These are phyloP conservation scores for Gastrolobium bilobum DNA, from an alignment of 306 rosid genomes.

Conservation along the genomic window DNA sequence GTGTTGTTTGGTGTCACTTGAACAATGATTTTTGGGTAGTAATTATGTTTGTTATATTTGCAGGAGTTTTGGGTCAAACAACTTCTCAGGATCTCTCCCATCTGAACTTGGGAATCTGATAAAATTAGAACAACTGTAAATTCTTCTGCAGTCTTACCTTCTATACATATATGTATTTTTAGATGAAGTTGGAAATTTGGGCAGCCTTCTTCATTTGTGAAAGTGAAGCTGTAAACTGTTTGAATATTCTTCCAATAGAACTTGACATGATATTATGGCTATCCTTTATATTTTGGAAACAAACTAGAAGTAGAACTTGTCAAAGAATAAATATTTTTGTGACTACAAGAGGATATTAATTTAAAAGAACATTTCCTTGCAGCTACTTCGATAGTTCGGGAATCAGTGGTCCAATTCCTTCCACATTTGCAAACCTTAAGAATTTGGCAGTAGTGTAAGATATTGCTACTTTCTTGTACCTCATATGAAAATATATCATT, in stretches of 20 bases:
- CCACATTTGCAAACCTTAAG: slow-evolving; percentile 59
- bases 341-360: slow-evolving; percentile 26
- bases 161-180: not conserved
- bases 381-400: slow-evolving; percentile 71
- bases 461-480: slow-evolving; percentile 1
- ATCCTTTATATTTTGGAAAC: slow-evolving; percentile 29
- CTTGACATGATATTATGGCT: not conserved
- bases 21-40: no score
- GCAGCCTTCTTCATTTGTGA: not conserved
- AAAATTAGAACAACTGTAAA: slow-evolving; percentile 62
- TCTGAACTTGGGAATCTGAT: slow-evolving; percentile 65
- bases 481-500: not conserved
- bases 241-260: not conserved
- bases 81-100: slow-evolving; percentile 72
- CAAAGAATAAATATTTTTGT: not conserved
- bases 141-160: not conserved
- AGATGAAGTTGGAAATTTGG: not conserved
- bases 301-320: not conserved
- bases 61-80: slow-evolving; percentile 61
- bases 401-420: slow-evolving; percentile 68
- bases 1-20: no score
- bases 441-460: slow-evolving; percentile 60
- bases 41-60: slow-evolving; percentile 14
- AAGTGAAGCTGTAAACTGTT: not conserved
- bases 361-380: slow-evolving; percentile 40